A percentile compares a stretch with the other conserved stretches of the same genome.
These are phyloP conservation scores for Ophiocordyceps camponoti-leonardi DNA, from an alignment of 2,329 filamentous ascomycete species.

Conservation along the genomic window DNA sequence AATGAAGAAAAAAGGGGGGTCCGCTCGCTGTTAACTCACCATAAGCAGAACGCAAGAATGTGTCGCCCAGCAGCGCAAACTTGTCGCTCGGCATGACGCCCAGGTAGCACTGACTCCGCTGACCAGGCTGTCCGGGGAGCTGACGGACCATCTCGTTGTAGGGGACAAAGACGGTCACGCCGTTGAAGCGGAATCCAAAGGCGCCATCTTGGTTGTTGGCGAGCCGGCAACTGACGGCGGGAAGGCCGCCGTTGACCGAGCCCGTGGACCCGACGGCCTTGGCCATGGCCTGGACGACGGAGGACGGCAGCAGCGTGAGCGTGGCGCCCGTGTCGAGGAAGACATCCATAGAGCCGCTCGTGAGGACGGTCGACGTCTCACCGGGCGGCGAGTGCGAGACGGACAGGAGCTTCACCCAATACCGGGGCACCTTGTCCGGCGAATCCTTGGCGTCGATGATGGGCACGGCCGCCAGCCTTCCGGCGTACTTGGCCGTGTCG, in stretches of 20 bases:
- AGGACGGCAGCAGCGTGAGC: constrained; percentile 45
- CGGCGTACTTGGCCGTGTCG: constrained; percentile 46
- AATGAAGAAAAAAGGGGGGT: background rate
- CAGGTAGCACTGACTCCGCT: constrained; percentile 22
- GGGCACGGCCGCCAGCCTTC: constrained; percentile 40
- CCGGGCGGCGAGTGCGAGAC: constrained; percentile 22
- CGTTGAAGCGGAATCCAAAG: constrained; percentile 30
- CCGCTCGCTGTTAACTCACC: constrained; percentile 13
- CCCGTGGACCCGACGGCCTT: constrained; percentile 26
- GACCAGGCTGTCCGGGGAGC: constrained; percentile 6
- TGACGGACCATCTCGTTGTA: constrained; percentile 27
- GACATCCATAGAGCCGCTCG: constrained; percentile 28
- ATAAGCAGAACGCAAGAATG: constrained; percentile 34
- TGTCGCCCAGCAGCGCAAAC: constrained; percentile 35
- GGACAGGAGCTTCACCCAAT: constrained; percentile 32
- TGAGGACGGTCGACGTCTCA: constrained; percentile 11
- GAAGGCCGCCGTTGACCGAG: constrained; percentile 25
- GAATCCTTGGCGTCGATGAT: constrained; percentile 39
- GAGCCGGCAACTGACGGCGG: constrained; percentile 25
- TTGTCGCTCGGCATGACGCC: constrained; percentile 28
- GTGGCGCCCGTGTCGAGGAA: constrained; percentile 58
- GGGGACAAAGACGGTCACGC: constrained; percentile 28
- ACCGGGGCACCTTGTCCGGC: constrained; percentile 34
- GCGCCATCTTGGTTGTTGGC: constrained; percentile 20
- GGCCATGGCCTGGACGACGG: constrained; percentile 31